Conservation (phyloP, 352 stramenopile genomes). For the Phytophthora pluvialis region DNA sequence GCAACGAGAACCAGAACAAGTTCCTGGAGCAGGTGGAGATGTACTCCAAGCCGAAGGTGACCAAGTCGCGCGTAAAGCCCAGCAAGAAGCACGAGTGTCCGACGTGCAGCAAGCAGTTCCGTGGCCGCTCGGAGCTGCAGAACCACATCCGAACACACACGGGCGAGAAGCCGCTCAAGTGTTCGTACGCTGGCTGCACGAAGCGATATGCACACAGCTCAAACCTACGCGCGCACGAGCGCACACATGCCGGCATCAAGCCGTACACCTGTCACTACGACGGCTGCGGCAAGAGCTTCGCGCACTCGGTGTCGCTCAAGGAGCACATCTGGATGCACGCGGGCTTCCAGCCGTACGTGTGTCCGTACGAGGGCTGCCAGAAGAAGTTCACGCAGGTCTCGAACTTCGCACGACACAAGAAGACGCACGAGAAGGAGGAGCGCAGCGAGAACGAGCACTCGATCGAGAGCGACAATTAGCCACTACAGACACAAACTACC, state of each 20-base stretch:
- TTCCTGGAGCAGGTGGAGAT: slow-evolving; percentile 90
- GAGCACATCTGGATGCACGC: slow-evolving; percentile 94
- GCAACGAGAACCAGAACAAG: slow-evolving; percentile 84
- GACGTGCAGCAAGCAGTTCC: slow-evolving; percentile 88
- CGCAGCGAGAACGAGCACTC: slow-evolving; percentile 55
- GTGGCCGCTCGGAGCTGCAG: slow-evolving; percentile 81
- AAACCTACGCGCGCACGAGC: slow-evolving; percentile 92
- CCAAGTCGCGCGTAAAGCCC: slow-evolving; percentile 87
- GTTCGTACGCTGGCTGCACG: slow-evolving; percentile 82
- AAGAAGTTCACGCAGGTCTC: slow-evolving; percentile 92
- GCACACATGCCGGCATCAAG: slow-evolving; percentile 91
- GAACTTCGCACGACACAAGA: slow-evolving; percentile 89
- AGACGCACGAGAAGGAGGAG: slow-evolving; percentile 85
- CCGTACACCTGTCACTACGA: slow-evolving; percentile 92
- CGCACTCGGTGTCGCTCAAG: slow-evolving; percentile 91
- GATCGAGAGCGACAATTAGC: slow-evolving; percentile 57
- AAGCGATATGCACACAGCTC: slow-evolving; percentile 92
- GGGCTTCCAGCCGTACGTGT: slow-evolving; percentile 91
- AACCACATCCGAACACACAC: slow-evolving; percentile 92
- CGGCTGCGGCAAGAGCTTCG: slow-evolving; percentile 91
- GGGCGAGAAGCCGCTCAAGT: slow-evolving; percentile 91
- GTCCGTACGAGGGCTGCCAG: slow-evolving; percentile 88
- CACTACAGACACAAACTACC: not conserved
- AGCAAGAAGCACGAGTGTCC: slow-evolving; percentile 89
- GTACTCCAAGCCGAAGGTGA: slow-evolving; percentile 89